Percentiles rank a stretch among this genome's conserved stretches.
Conservation (phyloP, 1,139 yeast genomes). For the Saccharomyces hybrid region DNA sequence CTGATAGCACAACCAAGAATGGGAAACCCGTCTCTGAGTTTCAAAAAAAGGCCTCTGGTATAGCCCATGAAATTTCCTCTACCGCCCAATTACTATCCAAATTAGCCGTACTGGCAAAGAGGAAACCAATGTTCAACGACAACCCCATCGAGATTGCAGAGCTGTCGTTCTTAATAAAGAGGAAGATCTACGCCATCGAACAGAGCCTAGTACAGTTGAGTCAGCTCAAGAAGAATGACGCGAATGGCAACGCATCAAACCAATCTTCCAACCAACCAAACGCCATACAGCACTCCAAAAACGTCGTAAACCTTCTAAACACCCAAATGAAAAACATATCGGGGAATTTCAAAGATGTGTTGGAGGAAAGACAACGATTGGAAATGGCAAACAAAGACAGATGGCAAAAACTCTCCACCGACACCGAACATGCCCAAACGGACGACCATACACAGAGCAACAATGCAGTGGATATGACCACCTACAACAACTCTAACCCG, state of each 20-base stretch:
- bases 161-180: slow-evolving; percentile 84
- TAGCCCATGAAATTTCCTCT: slow-evolving; percentile 82
- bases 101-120: slow-evolving; percentile 74
- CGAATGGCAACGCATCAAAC: slow-evolving; percentile 42
- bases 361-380: slow-evolving; percentile 78
- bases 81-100: slow-evolving; percentile 81
- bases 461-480: slow-evolving; percentile 8
- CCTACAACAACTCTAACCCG: slow-evolving; percentile 32
- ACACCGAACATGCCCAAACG: slow-evolving; percentile 1
- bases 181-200: slow-evolving; percentile 82
- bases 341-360: slow-evolving; percentile 81
- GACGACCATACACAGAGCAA: slow-evolving; percentile 2
- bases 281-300: slow-evolving; percentile 52
- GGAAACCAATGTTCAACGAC: slow-evolving; percentile 91
- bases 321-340: slow-evolving; percentile 87
- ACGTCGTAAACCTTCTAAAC: slow-evolving; percentile 78
- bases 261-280: slow-evolving; percentile 28
- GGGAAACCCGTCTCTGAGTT: slow-evolving; percentile 43
- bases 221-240: slow-evolving; percentile 45
- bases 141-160: slow-evolving; percentile 91
- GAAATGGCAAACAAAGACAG: slow-evolving; percentile 76
- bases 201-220: slow-evolving; percentile 46
- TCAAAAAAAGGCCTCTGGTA: slow-evolving; percentile 68
- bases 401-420: slow-evolving; percentile 64
- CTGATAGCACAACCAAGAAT: not conserved